These are phyloP conservation scores for Penicillium alfredii DNA, from an alignment of 495 filamentous ascomycete species.

Conservation along the genomic window DNA sequence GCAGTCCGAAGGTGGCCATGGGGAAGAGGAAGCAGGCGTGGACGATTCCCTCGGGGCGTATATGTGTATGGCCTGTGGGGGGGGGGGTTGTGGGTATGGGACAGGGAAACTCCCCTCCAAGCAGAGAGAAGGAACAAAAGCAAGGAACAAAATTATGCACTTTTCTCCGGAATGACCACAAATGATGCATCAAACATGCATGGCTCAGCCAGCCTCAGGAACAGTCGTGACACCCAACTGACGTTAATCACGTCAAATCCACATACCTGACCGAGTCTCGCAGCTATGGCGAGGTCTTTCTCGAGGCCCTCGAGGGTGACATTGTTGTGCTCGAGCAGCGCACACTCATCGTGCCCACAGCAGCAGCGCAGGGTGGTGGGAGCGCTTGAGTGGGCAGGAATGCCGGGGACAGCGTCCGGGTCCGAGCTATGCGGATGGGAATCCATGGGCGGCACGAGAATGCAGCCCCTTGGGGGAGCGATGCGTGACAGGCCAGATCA, in stretches of 20 bases:
- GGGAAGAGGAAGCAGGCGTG: neutral
- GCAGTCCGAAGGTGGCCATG: conserved; percentile 14
- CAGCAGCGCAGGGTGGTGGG: conserved; percentile 56
- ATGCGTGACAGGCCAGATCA: conserved; percentile 7
- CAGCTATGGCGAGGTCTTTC: conserved; percentile 77
- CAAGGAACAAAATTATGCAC: neutral
- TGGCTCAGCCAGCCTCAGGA: conserved; percentile 9
- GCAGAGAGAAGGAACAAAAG: conserved; percentile 5
- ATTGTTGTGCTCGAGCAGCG: conserved; percentile 71
- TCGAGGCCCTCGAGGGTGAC: conserved; percentile 74
- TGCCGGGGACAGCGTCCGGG: conserved; percentile 26
- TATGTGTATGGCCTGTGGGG: neutral
- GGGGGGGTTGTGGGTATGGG: neutral
- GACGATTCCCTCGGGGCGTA: neutral
- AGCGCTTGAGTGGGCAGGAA: conserved; percentile 33
- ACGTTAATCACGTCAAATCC: conserved; percentile 6
- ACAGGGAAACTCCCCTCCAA: neutral
- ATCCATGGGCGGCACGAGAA: conserved; percentile 30
- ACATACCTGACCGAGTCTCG: conserved; percentile 80
- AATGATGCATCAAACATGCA: conserved; percentile 23
- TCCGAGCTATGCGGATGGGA: conserved; percentile 25
- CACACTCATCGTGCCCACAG: conserved; percentile 76
- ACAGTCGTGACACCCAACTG: conserved; percentile 1
- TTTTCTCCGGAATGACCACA: conserved; percentile 13
- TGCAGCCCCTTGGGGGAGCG: conserved; percentile 19